Conservation (phyloP, 2,329 filamentous ascomycete genomes). For the Neonectria sp. region DNA sequence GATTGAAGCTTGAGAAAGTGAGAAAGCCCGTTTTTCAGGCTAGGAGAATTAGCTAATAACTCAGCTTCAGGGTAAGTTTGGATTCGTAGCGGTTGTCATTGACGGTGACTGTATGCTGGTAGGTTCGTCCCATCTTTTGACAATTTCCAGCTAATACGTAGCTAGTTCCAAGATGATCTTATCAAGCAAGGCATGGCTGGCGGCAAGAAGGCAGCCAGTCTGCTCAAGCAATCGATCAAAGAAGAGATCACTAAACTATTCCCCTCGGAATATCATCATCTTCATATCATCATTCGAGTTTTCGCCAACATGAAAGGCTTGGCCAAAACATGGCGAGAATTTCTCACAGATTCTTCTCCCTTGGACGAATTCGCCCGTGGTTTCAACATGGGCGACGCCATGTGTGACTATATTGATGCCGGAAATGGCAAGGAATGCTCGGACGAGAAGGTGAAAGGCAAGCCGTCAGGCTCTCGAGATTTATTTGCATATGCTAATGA, state of each 20-base stretch:
- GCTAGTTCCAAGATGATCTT: background rate
- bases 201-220: background rate
- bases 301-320: background rate
- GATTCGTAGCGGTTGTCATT: background rate
- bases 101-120: background rate
- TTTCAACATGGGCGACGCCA: background rate
- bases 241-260: background rate
- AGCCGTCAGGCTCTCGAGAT: background rate
- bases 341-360: background rate
- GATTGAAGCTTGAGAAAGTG: background rate
- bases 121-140: background rate
- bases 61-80: background rate
- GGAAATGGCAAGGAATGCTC: background rate
- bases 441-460: background rate
- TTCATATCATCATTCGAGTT: background rate
- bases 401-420: background rate
- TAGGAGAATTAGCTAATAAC: background rate
- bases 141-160: background rate
- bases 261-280: background rate
- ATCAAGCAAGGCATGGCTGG: background rate
- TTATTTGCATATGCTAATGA: background rate
- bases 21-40: background rate
- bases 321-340: background rate
- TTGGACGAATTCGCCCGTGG: background rate
- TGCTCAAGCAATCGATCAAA: background rate